These are phyloP conservation scores for Trichoderma gracile DNA, from an alignment of 2,329 filamentous ascomycete genomes.

Conservation along the genomic window DNA sequence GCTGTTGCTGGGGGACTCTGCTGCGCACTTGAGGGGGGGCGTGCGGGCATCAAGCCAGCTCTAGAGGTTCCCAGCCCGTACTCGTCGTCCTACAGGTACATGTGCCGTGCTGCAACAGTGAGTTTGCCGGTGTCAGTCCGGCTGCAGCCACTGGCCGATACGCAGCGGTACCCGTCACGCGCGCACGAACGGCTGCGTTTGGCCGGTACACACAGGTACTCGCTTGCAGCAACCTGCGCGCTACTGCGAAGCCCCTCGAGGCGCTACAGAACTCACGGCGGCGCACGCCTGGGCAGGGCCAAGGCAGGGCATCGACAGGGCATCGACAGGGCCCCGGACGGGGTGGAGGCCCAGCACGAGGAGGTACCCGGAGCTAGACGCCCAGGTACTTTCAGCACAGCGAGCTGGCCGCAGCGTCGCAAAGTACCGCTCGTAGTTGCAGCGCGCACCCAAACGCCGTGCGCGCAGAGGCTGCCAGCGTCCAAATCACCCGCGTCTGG, in stretches of 20 bases:
- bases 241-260: neutral
- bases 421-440: neutral
- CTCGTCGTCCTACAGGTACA: neutral
- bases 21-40: too few relatives aligned
- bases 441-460: too few relatives aligned
- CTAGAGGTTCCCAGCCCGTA: neutral
- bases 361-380: conserved; percentile 26
- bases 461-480: neutral
- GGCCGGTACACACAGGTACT: neutral
- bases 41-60: neutral
- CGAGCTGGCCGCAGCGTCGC: neutral
- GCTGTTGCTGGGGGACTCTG: too few relatives aligned
- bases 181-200: too few relatives aligned
- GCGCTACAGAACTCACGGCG: conserved; percentile 14
- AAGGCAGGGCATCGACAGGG: conserved; percentile 19
- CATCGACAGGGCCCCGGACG: conserved; percentile 9
- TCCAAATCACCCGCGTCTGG: neutral
- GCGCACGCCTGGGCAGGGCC: conserved; percentile 2
- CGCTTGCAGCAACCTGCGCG: neutral
- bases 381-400: conserved; percentile 2
- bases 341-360: conserved; percentile 18
- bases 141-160: too few relatives aligned
- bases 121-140: too few relatives aligned
- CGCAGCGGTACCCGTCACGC: neutral
- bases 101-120: too few relatives aligned